Conservation (phyloP, 106 monocot species). For the Amphibolis antarctica region DNA sequence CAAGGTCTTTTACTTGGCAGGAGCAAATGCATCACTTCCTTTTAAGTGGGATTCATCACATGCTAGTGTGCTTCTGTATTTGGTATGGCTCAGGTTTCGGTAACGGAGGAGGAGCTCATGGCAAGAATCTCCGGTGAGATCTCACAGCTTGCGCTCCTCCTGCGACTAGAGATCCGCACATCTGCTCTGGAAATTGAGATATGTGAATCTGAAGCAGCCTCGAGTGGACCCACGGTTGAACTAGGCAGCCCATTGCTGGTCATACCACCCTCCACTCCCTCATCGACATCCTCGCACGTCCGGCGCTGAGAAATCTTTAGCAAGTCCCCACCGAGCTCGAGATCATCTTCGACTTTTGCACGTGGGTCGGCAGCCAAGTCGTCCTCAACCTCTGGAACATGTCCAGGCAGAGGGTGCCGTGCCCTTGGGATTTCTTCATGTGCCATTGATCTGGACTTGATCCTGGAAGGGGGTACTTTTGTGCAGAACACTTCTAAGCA, state of each 20-base stretch:
- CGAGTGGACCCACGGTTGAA: constrained; percentile 13
- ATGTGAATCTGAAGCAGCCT: constrained; percentile 2
- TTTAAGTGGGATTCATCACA: background rate
- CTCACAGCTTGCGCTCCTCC: constrained; percentile 42
- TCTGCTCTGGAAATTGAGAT: constrained; percentile 15
- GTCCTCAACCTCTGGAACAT: constrained; percentile 24
- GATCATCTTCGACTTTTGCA: constrained; percentile 84
- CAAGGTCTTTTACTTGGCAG: background rate
- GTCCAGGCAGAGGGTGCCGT: constrained; percentile 3
- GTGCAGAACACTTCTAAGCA: constrained; percentile 78
- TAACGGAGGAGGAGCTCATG: constrained; percentile 12
- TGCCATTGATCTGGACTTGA: constrained; percentile 48
- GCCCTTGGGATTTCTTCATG: constrained; percentile 32
- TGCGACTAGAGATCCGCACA: constrained; percentile 23
- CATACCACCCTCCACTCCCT: constrained; percentile 30
- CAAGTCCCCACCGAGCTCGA: constrained; percentile 77
- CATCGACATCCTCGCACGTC: constrained; percentile 38
- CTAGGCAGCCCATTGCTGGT: constrained; percentile 14
- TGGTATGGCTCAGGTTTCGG: background rate
- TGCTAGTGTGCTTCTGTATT: constrained; percentile 8
- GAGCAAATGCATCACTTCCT: background rate
- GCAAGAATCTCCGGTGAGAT: constrained; percentile 35
- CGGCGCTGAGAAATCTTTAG: constrained; percentile 65
- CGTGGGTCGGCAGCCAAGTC: constrained; percentile 38
- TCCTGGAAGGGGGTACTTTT: constrained; percentile 48